Conservation (phyloP, 495 filamentous ascomycete genomes). For the Hyaloscypha variabilis region DNA sequence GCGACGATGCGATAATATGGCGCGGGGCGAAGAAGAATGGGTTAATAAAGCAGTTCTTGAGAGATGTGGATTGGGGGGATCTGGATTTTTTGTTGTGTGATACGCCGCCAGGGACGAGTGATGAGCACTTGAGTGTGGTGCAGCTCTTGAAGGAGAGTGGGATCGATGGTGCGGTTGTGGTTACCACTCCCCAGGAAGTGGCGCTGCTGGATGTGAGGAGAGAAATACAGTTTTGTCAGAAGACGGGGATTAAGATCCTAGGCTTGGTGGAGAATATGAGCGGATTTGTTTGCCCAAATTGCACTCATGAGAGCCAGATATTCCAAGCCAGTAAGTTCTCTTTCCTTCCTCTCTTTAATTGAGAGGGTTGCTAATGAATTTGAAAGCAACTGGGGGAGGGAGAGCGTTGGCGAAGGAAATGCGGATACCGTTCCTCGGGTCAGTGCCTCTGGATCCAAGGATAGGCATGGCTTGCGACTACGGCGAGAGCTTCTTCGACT, state of each 20-base stretch:
- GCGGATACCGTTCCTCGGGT: constrained; percentile 82
- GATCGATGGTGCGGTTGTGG: constrained; percentile 88
- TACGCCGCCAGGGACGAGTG: constrained; percentile 91
- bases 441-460: constrained; percentile 90
- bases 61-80: constrained; percentile 96
- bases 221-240: constrained; percentile 95
- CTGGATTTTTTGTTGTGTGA: constrained; percentile 92
- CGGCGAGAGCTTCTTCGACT: constrained; percentile 95
- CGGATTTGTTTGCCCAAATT: constrained; percentile 92
- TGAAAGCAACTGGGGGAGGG: constrained; percentile 79
- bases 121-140: constrained; percentile 94
- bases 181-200: constrained; percentile 97
- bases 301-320: constrained; percentile 78
- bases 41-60: constrained; percentile 94
- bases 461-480: constrained; percentile 97
- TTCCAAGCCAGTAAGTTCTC: constrained; percentile 63
- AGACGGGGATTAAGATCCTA: constrained; percentile 85
- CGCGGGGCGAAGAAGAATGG: constrained; percentile 98
- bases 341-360: not conserved
- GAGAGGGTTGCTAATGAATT: not conserved
- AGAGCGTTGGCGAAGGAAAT: constrained; percentile 78
- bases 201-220: constrained; percentile 89
- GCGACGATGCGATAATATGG: constrained; percentile 96
- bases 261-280: constrained; percentile 98
- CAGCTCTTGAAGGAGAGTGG: constrained; percentile 83